Evolutionary conservation across 495 filamentous ascomycete genomes (phyloP).

Genomic region (Lineolata rhizophorae): DNA sequence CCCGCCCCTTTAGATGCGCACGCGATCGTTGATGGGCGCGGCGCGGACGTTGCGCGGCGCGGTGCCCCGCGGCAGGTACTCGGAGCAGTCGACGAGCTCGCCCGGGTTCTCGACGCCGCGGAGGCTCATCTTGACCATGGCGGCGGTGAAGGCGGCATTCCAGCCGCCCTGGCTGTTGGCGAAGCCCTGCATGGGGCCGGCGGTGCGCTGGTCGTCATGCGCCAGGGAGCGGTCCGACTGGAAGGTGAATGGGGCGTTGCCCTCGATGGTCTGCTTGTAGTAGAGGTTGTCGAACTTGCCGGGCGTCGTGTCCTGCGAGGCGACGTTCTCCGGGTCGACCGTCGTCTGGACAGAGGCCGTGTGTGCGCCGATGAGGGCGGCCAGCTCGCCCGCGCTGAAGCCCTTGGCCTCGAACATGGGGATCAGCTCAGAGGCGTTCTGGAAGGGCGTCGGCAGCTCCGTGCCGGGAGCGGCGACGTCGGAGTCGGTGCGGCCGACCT

Average conservation of each 20-base stretch:
- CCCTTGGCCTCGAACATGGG: constrained; percentile 10
- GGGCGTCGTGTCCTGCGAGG: constrained; percentile 9
- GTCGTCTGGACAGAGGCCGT: constrained; percentile 5
- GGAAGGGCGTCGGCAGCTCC: constrained; percentile 4
- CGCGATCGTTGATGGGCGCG: constrained; percentile 5
- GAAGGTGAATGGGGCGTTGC: constrained; percentile 9
- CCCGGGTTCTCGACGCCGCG: constrained; percentile 5
- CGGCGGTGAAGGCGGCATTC: constrained; percentile 9
- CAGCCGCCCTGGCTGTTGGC: constrained; percentile 7
- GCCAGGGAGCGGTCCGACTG: constrained; percentile 9
- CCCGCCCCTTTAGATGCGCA: too few species aligned
- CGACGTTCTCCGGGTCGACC: constrained; percentile 5
- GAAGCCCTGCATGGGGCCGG: constrained; percentile 5
- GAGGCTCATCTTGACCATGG: constrained; percentile 11
- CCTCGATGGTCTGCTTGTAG: constrained; percentile 6
- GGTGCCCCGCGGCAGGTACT: constrained; percentile 8
- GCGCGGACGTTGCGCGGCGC: constrained; percentile 6
- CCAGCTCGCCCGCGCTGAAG: constrained; percentile 10
- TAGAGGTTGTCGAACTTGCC: constrained; percentile 10
- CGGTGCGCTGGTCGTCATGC: neutral
- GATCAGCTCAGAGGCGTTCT: neutral
- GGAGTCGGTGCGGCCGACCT: constrained; percentile 12
- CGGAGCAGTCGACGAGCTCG: constrained; percentile 8
- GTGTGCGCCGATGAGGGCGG: constrained; percentile 13
- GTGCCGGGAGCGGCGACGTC: constrained; percentile 4